phyloP scores from a whole-genome alignment of 2,329 filamentous ascomycete genomes.

The Clonostachys rhizophaga region DNA sequence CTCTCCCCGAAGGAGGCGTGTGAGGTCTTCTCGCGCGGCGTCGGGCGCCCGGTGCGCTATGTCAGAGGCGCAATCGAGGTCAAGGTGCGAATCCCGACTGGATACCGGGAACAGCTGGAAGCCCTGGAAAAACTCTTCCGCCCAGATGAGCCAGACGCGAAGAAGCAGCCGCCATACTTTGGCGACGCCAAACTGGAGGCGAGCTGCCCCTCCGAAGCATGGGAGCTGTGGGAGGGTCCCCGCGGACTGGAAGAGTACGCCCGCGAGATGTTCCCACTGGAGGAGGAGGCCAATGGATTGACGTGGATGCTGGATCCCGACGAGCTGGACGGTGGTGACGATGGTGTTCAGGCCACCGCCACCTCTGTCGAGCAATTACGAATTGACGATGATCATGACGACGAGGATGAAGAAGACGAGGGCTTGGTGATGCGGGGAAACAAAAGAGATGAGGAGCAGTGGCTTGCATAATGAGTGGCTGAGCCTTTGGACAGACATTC shows the following conservation, averaged over 20 bases:
- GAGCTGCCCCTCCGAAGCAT: conserved; percentile 68
- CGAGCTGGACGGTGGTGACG: conserved; percentile 30
- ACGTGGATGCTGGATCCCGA: conserved; percentile 78
- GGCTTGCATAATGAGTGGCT: conserved; percentile 39
- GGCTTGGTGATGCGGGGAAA: conserved; percentile 52
- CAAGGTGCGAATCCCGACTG: conserved; percentile 78
- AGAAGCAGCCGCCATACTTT: conserved; percentile 60
- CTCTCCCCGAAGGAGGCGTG: conserved; percentile 82
- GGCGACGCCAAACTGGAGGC: conserved; percentile 51
- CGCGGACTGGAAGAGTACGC: conserved; percentile 92
- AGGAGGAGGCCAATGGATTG: conserved; percentile 89
- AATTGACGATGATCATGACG: conserved; percentile 35
- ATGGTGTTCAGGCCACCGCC: conserved; percentile 19
- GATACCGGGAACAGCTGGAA: conserved; percentile 85
- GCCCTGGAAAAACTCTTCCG: conserved; percentile 58
- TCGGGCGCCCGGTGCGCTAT: conserved; percentile 76
- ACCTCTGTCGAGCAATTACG: conserved; percentile 29
- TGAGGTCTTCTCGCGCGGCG: conserved; percentile 70
- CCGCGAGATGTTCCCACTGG: conserved; percentile 85
- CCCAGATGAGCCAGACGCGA: conserved; percentile 41
- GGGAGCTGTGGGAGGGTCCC: conserved; percentile 87
- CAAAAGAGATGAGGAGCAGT: conserved; percentile 54
- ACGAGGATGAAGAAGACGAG: conserved; percentile 50
- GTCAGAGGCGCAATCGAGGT: conserved; percentile 75
- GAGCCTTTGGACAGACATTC: too few relatives aligned